These are phyloP conservation scores for Tylopilus intermedius DNA, from an alignment of 768 basidiomycete species.

Conservation along the genomic window DNA sequence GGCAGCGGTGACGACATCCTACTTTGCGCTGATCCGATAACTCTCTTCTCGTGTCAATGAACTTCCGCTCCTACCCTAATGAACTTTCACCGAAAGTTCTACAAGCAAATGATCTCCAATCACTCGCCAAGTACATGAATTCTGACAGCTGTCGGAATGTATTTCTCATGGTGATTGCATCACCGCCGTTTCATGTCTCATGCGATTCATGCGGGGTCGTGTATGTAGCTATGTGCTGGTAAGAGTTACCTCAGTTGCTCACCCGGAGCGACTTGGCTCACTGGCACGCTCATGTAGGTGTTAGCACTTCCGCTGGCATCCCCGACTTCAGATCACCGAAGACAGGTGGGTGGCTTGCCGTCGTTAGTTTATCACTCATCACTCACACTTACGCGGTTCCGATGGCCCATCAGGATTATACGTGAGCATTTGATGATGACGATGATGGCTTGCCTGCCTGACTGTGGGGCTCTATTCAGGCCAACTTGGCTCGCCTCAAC, in stretches of 20 bases:
- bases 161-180: slow-evolving; percentile 59
- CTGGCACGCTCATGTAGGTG: slow-evolving; percentile 37
- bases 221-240: slow-evolving; percentile 63
- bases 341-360: slow-evolving; percentile 52
- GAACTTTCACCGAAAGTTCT: slow-evolving; percentile 21
- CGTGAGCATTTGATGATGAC: slow-evolving; percentile 15
- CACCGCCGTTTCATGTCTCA: background rate
- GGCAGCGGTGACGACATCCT: slow-evolving; percentile 40
- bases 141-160: slow-evolving; percentile 64
- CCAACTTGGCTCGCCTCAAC: slow-evolving; percentile 70
- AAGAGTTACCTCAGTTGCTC: slow-evolving; percentile 14
- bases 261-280: background rate
- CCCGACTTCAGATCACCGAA: slow-evolving; percentile 87
- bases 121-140: slow-evolving; percentile 63
- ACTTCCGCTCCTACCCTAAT: background rate
- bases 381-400: background rate
- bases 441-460: background rate
- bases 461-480: slow-evolving; percentile 36
- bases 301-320: slow-evolving; percentile 68
- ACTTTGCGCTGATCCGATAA: background rate
- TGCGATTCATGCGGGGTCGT: background rate
- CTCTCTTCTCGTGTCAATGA: slow-evolving; percentile 11
- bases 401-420: slow-evolving; percentile 20
- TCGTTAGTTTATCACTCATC: background rate
- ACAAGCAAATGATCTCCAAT: slow-evolving; percentile 35